Conservation (phyloP, 1,284 basidiomycete genomes). For the Heterobasidion occidentale region DNA sequence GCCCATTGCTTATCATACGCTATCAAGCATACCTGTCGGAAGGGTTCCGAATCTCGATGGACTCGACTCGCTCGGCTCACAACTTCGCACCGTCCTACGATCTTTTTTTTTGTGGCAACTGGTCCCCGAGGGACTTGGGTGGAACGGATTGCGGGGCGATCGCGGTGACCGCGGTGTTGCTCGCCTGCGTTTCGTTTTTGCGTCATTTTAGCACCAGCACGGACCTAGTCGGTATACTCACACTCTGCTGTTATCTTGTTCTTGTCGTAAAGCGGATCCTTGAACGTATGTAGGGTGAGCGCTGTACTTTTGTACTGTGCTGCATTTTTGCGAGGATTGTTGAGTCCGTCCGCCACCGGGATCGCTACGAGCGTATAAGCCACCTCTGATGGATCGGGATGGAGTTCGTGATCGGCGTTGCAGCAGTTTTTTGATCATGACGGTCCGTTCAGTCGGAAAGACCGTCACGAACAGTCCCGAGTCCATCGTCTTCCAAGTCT, state of each 20-base stretch:
- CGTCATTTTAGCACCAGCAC: not conserved
- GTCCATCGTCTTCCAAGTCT: too few species aligned
- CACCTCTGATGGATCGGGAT: too few species aligned
- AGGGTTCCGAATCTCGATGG: not conserved
- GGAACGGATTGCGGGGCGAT: not conserved
- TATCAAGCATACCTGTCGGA: not conserved
- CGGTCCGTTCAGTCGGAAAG: too few species aligned
- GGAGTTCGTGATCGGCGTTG: too few species aligned
- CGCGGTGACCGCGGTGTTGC: not conserved
- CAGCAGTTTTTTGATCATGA: too few species aligned
- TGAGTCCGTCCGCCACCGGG: too few species aligned
- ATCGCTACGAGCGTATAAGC: too few species aligned
- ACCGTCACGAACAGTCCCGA: too few species aligned
- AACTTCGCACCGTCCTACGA: not conserved
- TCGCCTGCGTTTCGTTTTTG: not conserved
- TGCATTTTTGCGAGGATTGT: not conserved
- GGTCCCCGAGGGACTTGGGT: too few species aligned
- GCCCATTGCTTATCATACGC: not conserved
- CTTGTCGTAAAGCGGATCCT: not conserved
- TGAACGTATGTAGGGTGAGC: not conserved
- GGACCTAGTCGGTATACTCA: not conserved
- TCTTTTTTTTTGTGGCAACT: not conserved
- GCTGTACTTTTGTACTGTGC: not conserved
- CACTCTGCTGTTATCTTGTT: not conserved
- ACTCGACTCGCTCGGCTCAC: too few species aligned